Percentiles rank a stretch among this genome's conserved stretches.
Conservation (phyloP, 2,329 filamentous ascomycete genomes). For the Penicillium oxalicum region DNA sequence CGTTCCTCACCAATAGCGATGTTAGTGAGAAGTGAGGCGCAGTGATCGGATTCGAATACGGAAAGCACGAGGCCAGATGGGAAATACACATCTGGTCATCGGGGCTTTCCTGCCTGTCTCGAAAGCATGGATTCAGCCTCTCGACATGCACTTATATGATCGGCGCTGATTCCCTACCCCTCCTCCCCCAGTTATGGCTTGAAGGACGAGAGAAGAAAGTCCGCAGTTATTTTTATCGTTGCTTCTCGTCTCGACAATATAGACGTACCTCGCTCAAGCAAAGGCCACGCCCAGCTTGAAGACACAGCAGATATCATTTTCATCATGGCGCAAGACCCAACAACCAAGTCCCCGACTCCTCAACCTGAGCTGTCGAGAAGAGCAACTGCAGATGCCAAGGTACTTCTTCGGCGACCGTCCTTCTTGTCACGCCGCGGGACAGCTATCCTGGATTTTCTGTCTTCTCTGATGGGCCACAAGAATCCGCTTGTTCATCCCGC, state of each 20-base stretch:
- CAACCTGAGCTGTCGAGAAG: slow-evolving; percentile 1
- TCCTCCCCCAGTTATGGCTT: background rate
- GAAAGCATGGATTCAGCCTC: slow-evolving; percentile 1
- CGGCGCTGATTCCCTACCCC: slow-evolving; percentile 12
- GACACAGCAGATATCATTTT: background rate
- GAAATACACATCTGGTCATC: background rate
- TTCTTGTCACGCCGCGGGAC: slow-evolving; percentile 13
- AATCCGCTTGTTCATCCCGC: slow-evolving; percentile 59
- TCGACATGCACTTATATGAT: slow-evolving; percentile 20
- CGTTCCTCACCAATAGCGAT: too few species aligned
- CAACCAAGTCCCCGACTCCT: slow-evolving; percentile 8
- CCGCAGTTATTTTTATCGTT: background rate
- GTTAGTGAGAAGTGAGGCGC: too few species aligned
- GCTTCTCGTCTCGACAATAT: background rate
- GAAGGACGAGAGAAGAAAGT: background rate
- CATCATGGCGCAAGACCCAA: slow-evolving; percentile 13
- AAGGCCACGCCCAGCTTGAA: background rate
- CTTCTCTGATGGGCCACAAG: slow-evolving; percentile 32
- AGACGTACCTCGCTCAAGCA: background rate
- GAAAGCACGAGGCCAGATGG: too few species aligned
- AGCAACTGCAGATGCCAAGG: background rate
- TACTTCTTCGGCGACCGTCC: background rate
- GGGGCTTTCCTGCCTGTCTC: slow-evolving; percentile 3
- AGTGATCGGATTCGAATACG: too few species aligned
- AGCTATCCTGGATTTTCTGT: slow-evolving; percentile 18